A percentile compares a stretch with the other conserved stretches of the same genome.
Conservation (phyloP, 2,329 filamentous ascomycete genomes). For the Pyrenophora tritici-repentis region DNA sequence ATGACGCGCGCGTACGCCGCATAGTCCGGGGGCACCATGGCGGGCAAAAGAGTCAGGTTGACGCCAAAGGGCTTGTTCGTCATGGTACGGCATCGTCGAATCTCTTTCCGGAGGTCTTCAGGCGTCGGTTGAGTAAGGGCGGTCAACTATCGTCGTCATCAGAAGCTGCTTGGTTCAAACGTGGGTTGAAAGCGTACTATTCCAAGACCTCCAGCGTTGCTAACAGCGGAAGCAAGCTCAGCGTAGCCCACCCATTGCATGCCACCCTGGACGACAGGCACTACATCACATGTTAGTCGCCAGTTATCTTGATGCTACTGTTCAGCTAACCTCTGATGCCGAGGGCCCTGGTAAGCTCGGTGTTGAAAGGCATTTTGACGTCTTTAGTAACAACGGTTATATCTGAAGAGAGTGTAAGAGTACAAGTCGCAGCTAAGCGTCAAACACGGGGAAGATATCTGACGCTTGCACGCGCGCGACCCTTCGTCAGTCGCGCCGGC, state of each 20-base stretch:
- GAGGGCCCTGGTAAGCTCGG: slow-evolving; percentile 64
- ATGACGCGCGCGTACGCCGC: slow-evolving; percentile 87
- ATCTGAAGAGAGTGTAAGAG: background rate
- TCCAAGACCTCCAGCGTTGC: slow-evolving; percentile 72
- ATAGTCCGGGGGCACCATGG: slow-evolving; percentile 90
- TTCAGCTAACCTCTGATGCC: slow-evolving; percentile 55
- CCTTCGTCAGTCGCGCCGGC: slow-evolving; percentile 16
- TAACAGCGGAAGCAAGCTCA: slow-evolving; percentile 73
- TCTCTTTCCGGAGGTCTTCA: slow-evolving; percentile 90
- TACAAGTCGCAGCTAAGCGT: background rate
- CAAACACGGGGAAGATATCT: slow-evolving; percentile 9
- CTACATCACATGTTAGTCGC: slow-evolving; percentile 57
- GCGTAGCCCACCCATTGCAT: slow-evolving; percentile 89
- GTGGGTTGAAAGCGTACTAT: slow-evolving; percentile 52
- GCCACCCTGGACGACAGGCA: slow-evolving; percentile 82
- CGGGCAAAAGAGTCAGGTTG: slow-evolving; percentile 91
- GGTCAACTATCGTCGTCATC: slow-evolving; percentile 60
- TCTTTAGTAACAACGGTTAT: slow-evolving; percentile 1
- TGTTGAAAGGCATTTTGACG: slow-evolving; percentile 65
- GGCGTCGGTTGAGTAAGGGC: slow-evolving; percentile 92
- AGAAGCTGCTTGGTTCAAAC: slow-evolving; percentile 6
- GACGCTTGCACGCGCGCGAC: slow-evolving; percentile 13
- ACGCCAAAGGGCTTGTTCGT: slow-evolving; percentile 84
- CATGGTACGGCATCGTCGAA: slow-evolving; percentile 80
- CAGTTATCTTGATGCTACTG: background rate